phyloP scores from a whole-genome alignment of 139 green algal genomes.

The Mesotaenium endlicherianum region DNA sequence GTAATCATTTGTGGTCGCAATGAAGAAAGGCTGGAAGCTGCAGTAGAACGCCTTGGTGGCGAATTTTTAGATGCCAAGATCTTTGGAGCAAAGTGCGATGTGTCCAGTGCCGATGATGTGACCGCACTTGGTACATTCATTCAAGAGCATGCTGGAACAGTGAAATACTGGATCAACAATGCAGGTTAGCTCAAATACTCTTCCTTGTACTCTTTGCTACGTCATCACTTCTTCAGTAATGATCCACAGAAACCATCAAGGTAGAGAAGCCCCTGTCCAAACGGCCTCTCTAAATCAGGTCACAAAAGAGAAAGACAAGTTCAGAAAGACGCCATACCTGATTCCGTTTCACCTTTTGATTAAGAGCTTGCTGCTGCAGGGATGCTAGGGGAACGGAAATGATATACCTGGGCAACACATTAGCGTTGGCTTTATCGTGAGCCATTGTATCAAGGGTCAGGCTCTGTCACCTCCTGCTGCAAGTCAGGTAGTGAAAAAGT shows the following conservation, averaged over 20 bases:
- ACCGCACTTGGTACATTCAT: constrained; percentile 53
- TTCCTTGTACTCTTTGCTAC: not conserved
- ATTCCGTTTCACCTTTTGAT: not conserved
- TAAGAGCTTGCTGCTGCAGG: not conserved
- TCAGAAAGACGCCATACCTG: not conserved
- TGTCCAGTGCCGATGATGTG: constrained; percentile 50
- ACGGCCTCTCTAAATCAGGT: too few species aligned
- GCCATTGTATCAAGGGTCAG: not conserved
- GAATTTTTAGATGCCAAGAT: constrained; percentile 17
- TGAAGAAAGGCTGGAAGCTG: constrained; percentile 42
- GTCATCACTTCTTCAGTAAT: not conserved
- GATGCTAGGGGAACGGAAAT: too few species aligned
- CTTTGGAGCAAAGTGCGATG: constrained; percentile 48
- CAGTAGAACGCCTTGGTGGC: constrained; percentile 30
- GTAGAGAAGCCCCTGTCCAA: not conserved
- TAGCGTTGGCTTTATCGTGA: not conserved
- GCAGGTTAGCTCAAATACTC: constrained; percentile 30
- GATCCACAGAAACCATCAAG: not conserved
- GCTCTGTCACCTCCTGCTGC: not conserved
- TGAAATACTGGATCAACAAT: constrained; percentile 71
- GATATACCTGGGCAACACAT: too few species aligned
- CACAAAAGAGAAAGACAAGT: not conserved
- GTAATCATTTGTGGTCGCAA: constrained; percentile 59
- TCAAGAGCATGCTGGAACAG: constrained; percentile 43
- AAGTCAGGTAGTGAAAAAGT: too few species aligned